Evolutionary conservation across 108 stramenopile genomes (phyloP).

Genomic region (Cyclotella kingstonii): DNA sequence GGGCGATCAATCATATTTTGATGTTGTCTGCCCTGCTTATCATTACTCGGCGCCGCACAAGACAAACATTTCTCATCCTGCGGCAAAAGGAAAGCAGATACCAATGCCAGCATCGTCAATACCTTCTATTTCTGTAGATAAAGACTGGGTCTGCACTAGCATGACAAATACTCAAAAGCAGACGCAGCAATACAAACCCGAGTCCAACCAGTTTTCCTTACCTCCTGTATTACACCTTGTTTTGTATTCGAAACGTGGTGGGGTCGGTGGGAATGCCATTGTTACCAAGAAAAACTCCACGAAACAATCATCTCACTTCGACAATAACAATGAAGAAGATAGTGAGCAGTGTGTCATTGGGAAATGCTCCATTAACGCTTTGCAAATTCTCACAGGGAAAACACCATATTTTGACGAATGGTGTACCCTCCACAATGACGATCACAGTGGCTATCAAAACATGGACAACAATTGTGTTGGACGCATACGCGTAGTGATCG

Average conservation of each 20-base stretch:
- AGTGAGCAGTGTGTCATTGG: slow-evolving; percentile 64
- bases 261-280: slow-evolving; percentile 7
- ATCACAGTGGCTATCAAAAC: slow-evolving; percentile 15
- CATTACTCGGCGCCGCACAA: too few relatives aligned
- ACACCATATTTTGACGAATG: slow-evolving; percentile 65
- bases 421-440: slow-evolving; percentile 37
- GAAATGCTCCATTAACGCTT: slow-evolving; percentile 64
- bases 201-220: slow-evolving; percentile 52
- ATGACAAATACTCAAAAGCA: slow-evolving; percentile 1
- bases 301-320: too few relatives aligned
- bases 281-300: slow-evolving; percentile 35
- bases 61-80: too few relatives aligned
- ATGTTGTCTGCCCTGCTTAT: slow-evolving; percentile 59
- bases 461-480: slow-evolving; percentile 28
- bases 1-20: slow-evolving; percentile 76
- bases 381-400: slow-evolving; percentile 66
- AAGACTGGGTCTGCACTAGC: too few relatives aligned
- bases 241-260: slow-evolving; percentile 33
- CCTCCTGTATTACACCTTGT: slow-evolving; percentile 43
- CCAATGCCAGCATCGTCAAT: too few relatives aligned
- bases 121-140: too few relatives aligned
- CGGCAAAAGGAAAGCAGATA: slow-evolving; percentile 7
- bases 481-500: slow-evolving; percentile 66
- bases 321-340: neutral
- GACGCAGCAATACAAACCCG: too few relatives aligned